Conservation (phyloP, 106 monocot species). For the Apostasia shenzhenica region DNA sequence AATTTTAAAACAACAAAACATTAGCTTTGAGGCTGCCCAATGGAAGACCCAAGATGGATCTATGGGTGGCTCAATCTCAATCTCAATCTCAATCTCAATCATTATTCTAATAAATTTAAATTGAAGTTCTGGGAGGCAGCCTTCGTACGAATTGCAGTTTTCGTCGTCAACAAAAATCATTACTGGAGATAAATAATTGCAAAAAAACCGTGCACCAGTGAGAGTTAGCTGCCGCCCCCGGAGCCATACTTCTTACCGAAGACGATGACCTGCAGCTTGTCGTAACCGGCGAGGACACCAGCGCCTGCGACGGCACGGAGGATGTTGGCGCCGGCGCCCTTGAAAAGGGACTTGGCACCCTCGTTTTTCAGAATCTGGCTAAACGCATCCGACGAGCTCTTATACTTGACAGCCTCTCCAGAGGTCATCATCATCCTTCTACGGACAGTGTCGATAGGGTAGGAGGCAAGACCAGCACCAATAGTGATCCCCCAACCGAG, state of each 20-base stretch:
- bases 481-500: slow-evolving; percentile 45
- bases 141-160: no score
- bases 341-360: slow-evolving; percentile 32
- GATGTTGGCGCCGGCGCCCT: slow-evolving; percentile 42
- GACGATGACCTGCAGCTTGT: slow-evolving; percentile 29
- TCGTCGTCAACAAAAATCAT: no score
- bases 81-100: no score
- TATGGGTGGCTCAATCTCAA: no score
- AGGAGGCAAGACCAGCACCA: slow-evolving; percentile 31
- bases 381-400: slow-evolving; percentile 24
- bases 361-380: slow-evolving; percentile 28
- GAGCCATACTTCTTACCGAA: slow-evolving; percentile 38
- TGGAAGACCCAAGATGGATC: no score
- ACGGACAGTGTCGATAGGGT: slow-evolving; percentile 33
- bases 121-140: no score
- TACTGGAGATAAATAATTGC: no score
- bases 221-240: slow-evolving; percentile 11
- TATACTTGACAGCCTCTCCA: slow-evolving; percentile 39
- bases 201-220: no score
- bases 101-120: no score
- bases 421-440: slow-evolving; percentile 52
- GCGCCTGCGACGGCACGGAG: slow-evolving; percentile 33
- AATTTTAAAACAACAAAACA: no score
- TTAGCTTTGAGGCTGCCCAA: no score
- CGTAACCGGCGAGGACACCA: slow-evolving; percentile 37